Base-by-base conservation (phyloP, 163 green algal genomes). In the Chloromonas sp. region DNA sequence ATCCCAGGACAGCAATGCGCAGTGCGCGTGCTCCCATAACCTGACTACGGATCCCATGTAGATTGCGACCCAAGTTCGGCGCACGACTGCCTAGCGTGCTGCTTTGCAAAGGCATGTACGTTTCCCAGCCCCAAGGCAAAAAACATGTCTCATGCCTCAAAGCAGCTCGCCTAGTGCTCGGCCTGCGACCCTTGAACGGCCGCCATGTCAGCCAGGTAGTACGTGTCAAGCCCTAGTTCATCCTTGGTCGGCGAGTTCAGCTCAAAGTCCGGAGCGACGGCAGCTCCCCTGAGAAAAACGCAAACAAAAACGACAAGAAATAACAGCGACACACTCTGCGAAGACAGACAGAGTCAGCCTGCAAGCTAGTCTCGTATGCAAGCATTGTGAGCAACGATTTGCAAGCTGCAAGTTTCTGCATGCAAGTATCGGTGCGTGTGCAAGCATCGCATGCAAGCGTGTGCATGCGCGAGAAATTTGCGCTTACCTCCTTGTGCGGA, bases 401-500 rank as follows among this genome's bases (percentile, higher is more conserved):
- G 5, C 66, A 74, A 11, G 66, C 11, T 5, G 66, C 66, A 11
- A 74, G 66, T 5, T 5, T 74, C 66, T 74, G 66, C 66, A 11
- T 74, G 66, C 5, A 11, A 74, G 5, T 15, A 11, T 11, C 66
- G 11, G 66, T 74, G 11, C 5, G 66, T 5, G 66, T 74, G 5
- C 66, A 74, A 11, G 5, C 66, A 74, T 5, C 66, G 66, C 36
- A 36, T 36, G 36, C 36, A 74, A 11, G 66, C 5, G 66, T 74
- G 66, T 11, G 66, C 5, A 15, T 5, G 66, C 66, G 5, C 5
- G 5, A 11, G 66, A 11, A 11, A 5, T 5, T 15, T 74, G 66
- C 66, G 66, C 78, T 79, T n/a, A 81, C 78, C 78, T 81, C 5
- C 60, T 84, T 36, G 86, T 81, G 70, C 85, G 84, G 86, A 83